Percentiles rank a stretch among this genome's conserved stretches.
phyloP scores from a whole-genome alignment of 1,139 yeast genomes.

The Spathaspora sp. region DNA sequence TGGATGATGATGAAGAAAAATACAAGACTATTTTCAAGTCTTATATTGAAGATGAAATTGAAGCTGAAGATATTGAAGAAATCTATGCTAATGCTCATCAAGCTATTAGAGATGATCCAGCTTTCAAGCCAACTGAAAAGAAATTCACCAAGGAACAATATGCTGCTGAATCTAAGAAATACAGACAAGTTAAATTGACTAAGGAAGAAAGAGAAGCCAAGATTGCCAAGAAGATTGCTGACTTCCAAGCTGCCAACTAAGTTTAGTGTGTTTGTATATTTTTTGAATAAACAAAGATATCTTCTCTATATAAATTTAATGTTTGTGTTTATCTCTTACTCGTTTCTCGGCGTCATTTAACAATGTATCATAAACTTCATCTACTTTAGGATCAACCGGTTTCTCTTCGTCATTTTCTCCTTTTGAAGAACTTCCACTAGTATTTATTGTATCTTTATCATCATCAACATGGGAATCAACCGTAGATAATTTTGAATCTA shows the following conservation, averaged over 20 bases:
- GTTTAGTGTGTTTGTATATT: conserved; percentile 9
- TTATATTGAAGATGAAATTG: conserved; percentile 95
- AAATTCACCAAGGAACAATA: conserved; percentile 97
- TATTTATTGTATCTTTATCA: neutral
- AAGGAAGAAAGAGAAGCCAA: conserved; percentile 87
- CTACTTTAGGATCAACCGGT: conserved; percentile 44
- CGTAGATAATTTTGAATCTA: conserved; percentile 13
- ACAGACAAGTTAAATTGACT: conserved; percentile 86
- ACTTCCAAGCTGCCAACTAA: conserved; percentile 61
- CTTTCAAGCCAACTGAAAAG: conserved; percentile 87
- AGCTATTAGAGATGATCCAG: conserved; percentile 94
- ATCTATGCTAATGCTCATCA: conserved; percentile 93
- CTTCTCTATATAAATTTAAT: neutral
- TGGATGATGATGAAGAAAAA: conserved; percentile 99
- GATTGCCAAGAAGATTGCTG: conserved; percentile 90
- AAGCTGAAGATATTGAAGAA: conserved; percentile 96
- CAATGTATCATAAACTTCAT: conserved; percentile 69
- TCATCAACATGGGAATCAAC: conserved; percentile 26
- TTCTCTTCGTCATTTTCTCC: conserved; percentile 21
- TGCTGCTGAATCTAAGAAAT: conserved; percentile 95
- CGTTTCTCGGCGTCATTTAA: conserved; percentile 60
- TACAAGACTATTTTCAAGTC: conserved; percentile 94
- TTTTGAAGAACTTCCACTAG: conserved; percentile 25
- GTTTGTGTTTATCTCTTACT: conserved; percentile 36
- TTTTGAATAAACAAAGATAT: conserved; percentile 4